These are phyloP conservation scores for Eremothecium sinecaudum DNA, from an alignment of 1,139 yeast species.

Conservation along the genomic window DNA sequence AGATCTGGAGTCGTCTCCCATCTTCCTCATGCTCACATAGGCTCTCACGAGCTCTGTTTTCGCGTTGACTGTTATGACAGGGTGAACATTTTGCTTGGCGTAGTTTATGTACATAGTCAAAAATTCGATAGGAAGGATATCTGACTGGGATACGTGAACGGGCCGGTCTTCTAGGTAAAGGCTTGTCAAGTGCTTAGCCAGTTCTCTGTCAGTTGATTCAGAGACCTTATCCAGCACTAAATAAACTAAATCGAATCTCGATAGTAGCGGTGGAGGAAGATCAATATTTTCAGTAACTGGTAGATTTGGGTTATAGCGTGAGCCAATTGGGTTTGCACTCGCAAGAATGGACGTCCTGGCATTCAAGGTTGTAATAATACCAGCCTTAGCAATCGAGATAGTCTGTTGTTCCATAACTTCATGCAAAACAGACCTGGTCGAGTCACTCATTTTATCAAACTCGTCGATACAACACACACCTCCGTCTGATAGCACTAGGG, in stretches of 20 bases:
- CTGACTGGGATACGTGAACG: slow-evolving; percentile 52
- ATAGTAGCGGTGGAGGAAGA: slow-evolving; percentile 87
- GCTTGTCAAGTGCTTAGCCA: slow-evolving; percentile 83
- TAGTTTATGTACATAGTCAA: slow-evolving; percentile 83
- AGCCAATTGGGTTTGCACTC: slow-evolving; percentile 95
- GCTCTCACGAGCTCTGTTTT: slow-evolving; percentile 79
- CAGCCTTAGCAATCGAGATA: slow-evolving; percentile 95
- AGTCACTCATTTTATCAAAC: slow-evolving; percentile 93
- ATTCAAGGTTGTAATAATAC: slow-evolving; percentile 90
- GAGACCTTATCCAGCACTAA: slow-evolving; percentile 88
- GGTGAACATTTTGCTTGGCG: slow-evolving; percentile 74
- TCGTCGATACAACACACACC: slow-evolving; percentile 99
- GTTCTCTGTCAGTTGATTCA: slow-evolving; percentile 69
- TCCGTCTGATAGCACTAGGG: slow-evolving; percentile 98
- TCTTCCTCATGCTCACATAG: slow-evolving; percentile 86
- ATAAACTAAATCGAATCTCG: slow-evolving; percentile 91
- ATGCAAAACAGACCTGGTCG: slow-evolving; percentile 89
- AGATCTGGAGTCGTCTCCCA: slow-evolving; percentile 85
- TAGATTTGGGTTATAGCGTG: slow-evolving; percentile 83
- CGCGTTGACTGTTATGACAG: slow-evolving; percentile 69
- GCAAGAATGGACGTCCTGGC: slow-evolving; percentile 95
- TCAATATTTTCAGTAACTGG: slow-evolving; percentile 95
- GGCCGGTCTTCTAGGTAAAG: slow-evolving; percentile 89
- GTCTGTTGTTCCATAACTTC: slow-evolving; percentile 99
- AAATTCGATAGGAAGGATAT: slow-evolving; percentile 76